Evolutionary conservation across 768 basidiomycete genomes (phyloP), one percentile per base, ranked within the genome.

Genomic region (Mrakia gelida): DNA sequence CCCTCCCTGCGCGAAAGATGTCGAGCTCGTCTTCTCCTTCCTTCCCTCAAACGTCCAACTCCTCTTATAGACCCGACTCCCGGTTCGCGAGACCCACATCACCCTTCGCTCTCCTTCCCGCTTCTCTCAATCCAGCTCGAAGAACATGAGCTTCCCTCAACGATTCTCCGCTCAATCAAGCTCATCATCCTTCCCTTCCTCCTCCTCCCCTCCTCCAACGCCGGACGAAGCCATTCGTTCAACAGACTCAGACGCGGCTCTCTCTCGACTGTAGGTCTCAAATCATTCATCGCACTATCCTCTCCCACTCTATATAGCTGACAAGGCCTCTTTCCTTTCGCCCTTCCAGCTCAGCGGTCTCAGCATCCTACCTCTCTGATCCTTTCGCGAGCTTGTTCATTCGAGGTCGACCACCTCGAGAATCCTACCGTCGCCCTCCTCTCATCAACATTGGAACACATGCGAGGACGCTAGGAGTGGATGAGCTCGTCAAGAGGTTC

Each of bases 371-470:
- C 83, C 84, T 97, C 30, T 77, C 85, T 7, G 95, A 97, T 84
- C 90, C 91, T 8, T 97, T 88, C 83, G 88, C 93, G 75, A 84
- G 86, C 8, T 82, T 87, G 72, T 87, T 98, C 76, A 88, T 95
- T 71, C 89, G 90, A 52, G 88, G 91, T 18, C 91, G 49, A n/a
- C 76, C 76, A 0, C 61, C 3, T 89, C 90, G 81, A 85, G 90
- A 38, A 85, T 86, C 62, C 87, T 88, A 73, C 87, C 88, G 2
- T 76, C 87, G 91, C 1, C 91, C 95, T 1, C 96, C 95, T 0
- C 85, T 98, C 81, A 98, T 98, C 87, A 98, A 98, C 83, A 87
- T 96, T 62, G 97, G 97, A 26, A 99, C 97, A 1, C 92, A 92
- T 81, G 89, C 96, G 77, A 89, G 96, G 77, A 90, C 92, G 0